Conservation (phyloP, 345 rosid genomes). For the Hibiscus tridactylites region DNA sequence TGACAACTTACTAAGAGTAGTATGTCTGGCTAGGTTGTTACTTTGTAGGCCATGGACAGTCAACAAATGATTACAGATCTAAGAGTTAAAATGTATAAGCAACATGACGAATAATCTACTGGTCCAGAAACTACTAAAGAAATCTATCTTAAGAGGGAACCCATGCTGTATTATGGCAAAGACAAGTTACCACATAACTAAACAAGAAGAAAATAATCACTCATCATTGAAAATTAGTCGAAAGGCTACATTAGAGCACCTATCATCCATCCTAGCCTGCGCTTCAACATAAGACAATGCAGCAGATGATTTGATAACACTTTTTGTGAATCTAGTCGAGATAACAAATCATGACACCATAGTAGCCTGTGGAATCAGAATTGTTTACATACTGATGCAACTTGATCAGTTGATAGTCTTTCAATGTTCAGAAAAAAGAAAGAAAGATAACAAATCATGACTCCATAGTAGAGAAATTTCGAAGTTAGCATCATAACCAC, state of each 20-base stretch:
- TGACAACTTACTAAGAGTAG: neutral
- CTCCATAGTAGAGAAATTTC: neutral
- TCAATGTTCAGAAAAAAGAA: neutral
- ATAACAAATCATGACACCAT: too few species aligned
- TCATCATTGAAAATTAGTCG: neutral
- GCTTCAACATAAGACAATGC: conserved; percentile 98
- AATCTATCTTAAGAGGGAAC: neutral
- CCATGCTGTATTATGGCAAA: neutral
- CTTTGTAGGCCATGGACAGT: neutral
- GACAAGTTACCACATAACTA: neutral
- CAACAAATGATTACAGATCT: neutral
- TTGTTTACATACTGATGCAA: neutral
- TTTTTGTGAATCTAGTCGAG: conserved; percentile 78
- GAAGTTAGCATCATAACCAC: neutral
- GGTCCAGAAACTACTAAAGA: neutral
- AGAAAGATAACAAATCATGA: neutral
- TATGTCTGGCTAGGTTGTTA: neutral
- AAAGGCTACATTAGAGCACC: conserved; percentile 37
- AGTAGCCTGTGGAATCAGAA: neutral
- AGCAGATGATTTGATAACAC: conserved; percentile 87
- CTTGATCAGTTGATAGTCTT: neutral
- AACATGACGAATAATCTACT: neutral
- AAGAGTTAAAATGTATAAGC: neutral
- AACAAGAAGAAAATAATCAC: neutral
- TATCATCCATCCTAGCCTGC: conserved; percentile 99